A percentile compares a stretch with the other conserved stretches of the same genome.
Conservation (phyloP, 148 eudicot species). For the Suaeda aralocaspica region DNA sequence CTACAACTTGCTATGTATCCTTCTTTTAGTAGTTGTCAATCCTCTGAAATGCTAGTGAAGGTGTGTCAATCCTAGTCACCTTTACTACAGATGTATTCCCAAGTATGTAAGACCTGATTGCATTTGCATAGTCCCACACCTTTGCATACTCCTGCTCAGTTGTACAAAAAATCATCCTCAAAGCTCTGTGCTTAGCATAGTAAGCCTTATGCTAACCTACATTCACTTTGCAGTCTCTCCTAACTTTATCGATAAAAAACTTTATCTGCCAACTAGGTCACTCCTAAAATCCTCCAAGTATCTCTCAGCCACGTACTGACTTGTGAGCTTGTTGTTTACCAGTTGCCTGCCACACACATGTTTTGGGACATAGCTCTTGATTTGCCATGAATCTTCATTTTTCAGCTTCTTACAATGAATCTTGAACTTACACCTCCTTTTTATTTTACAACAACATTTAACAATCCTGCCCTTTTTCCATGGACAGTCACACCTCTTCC, state of each 20-base stretch:
- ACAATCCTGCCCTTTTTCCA: background rate
- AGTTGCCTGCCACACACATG: background rate
- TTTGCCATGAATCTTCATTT: background rate
- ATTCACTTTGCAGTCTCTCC: background rate
- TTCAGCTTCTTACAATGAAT: background rate
- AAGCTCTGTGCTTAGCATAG: no score
- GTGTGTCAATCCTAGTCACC: no score
- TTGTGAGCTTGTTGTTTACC: background rate
- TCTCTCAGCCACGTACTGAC: background rate
- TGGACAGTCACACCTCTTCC: background rate
- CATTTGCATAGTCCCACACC: no score
- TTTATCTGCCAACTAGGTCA: background rate
- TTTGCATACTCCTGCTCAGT: no score
- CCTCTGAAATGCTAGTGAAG: no score
- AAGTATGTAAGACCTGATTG: no score
- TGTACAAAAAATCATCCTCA: no score
- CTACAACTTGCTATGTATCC: no score
- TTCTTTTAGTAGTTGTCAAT: no score
- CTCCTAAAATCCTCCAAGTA: background rate
- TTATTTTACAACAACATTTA: background rate
- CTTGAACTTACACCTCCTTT: background rate
- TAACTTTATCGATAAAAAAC: background rate
- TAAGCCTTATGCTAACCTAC: background rate
- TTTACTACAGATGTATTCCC: no score
- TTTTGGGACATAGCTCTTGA: background rate